Percentiles rank a stretch among this genome's conserved stretches.
Conservation (phyloP, 2,329 filamentous ascomycete species). For the Lomentospora prolificans region DNA sequence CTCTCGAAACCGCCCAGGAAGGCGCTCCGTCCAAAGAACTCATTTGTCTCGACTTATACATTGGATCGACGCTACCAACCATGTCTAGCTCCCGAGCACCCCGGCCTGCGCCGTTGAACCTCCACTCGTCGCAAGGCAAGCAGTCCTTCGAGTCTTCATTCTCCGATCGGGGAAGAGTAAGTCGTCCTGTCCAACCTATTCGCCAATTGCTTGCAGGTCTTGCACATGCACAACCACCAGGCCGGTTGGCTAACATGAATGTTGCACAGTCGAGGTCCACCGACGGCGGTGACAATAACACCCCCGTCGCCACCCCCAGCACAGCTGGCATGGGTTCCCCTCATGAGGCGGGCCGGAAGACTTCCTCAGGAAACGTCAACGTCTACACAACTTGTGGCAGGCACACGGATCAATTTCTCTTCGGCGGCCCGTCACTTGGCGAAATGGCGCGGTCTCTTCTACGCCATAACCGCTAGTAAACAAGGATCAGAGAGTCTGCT, state of each 20-base stretch:
- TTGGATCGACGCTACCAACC: background rate
- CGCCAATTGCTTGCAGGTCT: background rate
- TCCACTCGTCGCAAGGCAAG: background rate
- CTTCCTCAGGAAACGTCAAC: slow-evolving; percentile 24
- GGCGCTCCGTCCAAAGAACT: too few relatives aligned
- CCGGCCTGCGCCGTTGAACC: background rate
- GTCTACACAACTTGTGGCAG: slow-evolving; percentile 45
- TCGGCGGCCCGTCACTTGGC: slow-evolving; percentile 36
- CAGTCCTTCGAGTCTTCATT: slow-evolving; percentile 4
- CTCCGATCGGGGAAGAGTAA: slow-evolving; percentile 6
- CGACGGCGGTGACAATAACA: background rate
- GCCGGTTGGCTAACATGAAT: background rate
- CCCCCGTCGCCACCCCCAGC: slow-evolving; percentile 1
- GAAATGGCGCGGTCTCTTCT: slow-evolving; percentile 33
- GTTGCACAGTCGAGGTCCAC: background rate
- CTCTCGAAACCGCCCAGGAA: background rate
- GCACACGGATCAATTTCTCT: slow-evolving; percentile 43
- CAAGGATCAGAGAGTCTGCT: background rate
- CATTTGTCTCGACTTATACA: too few relatives aligned
- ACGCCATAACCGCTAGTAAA: slow-evolving; percentile 7
- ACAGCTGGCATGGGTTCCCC: slow-evolving; percentile 2
- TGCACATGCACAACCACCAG: background rate
- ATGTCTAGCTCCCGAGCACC: background rate
- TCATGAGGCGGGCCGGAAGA: background rate
- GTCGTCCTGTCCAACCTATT: background rate